A percentile compares a stretch with the other conserved stretches of the same genome.
phyloP scores from a whole-genome alignment of 345 rosid species.

The Eucalyptus microcorys region DNA sequence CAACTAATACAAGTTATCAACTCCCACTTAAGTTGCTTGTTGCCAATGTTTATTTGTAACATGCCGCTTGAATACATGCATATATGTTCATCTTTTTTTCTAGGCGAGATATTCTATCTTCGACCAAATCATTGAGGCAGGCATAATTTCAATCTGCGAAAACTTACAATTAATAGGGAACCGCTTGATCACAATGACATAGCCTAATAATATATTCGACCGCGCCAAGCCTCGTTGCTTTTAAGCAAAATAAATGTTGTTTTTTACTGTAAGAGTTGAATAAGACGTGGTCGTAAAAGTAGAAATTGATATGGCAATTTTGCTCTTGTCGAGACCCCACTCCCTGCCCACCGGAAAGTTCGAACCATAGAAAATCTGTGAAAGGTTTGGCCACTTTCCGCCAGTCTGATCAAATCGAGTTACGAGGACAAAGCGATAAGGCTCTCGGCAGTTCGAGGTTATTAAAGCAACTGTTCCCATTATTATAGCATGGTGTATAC shows the following conservation, averaged over 20 bases:
- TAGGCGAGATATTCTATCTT: background rate
- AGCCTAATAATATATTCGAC: background rate
- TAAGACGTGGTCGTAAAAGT: background rate
- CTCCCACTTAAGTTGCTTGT: background rate
- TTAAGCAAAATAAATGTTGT: background rate
- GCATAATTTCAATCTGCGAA: background rate
- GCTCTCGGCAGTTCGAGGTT: background rate
- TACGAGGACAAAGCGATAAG: background rate
- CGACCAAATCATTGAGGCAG: background rate
- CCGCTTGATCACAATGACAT: background rate
- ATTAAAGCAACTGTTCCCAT: background rate
- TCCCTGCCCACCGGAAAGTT: background rate
- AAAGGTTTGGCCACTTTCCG: background rate
- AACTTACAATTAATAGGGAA: background rate
- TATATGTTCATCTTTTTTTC: background rate
- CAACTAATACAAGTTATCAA: too few species aligned
- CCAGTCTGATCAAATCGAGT: background rate
- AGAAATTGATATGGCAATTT: background rate
- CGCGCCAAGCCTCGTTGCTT: background rate
- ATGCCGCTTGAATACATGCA: background rate
- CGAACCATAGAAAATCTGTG: background rate
- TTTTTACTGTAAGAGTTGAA: background rate
- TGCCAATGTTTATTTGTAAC: background rate
- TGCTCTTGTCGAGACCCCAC: background rate
- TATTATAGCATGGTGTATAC: background rate